Conservation (phyloP, 2,329 filamentous ascomycete genomes). For the Fusarium redolens region DNA sequence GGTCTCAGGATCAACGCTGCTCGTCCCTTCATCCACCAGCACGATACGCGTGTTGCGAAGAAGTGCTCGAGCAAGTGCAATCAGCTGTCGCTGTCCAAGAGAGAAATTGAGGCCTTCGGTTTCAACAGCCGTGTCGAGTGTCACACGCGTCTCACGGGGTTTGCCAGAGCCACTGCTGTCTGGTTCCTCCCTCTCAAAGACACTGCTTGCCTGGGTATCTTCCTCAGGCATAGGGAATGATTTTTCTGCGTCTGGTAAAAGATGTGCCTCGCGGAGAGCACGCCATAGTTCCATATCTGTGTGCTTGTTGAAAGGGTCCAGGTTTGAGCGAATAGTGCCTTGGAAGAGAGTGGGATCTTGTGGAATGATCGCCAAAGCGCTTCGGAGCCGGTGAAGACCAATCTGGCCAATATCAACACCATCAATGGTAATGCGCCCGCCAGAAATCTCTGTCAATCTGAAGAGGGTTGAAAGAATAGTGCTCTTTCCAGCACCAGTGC, state of each 20-base stretch:
- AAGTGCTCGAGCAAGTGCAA: not conserved
- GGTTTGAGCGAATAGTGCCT: slow-evolving; percentile 78
- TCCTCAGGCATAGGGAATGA: not conserved
- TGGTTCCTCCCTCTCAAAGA: not conserved
- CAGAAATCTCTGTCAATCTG: slow-evolving; percentile 77
- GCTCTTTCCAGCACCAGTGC: slow-evolving; percentile 81
- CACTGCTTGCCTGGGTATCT: not conserved
- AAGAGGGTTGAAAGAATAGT: slow-evolving; percentile 79
- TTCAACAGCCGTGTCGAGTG: not conserved
- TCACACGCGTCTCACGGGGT: not conserved
- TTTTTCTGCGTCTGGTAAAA: not conserved
- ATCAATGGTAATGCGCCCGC: slow-evolving; percentile 76
- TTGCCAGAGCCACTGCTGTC: not conserved
- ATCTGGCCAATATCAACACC: slow-evolving; percentile 80
- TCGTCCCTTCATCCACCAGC: not conserved
- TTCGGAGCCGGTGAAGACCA: slow-evolving; percentile 74
- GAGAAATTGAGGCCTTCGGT: not conserved
- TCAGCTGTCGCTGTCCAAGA: not conserved
- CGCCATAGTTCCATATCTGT: not conserved
- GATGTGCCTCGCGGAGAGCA: not conserved
- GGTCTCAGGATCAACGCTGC: not conserved
- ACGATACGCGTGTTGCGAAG: not conserved
- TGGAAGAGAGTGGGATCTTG: slow-evolving; percentile 83
- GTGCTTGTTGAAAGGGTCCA: slow-evolving; percentile 49
- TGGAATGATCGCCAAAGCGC: slow-evolving; percentile 80